Evolutionary conservation across 2,329 filamentous ascomycete genomes (phyloP).

Genomic region (Colletotrichum brevisporum): DNA sequence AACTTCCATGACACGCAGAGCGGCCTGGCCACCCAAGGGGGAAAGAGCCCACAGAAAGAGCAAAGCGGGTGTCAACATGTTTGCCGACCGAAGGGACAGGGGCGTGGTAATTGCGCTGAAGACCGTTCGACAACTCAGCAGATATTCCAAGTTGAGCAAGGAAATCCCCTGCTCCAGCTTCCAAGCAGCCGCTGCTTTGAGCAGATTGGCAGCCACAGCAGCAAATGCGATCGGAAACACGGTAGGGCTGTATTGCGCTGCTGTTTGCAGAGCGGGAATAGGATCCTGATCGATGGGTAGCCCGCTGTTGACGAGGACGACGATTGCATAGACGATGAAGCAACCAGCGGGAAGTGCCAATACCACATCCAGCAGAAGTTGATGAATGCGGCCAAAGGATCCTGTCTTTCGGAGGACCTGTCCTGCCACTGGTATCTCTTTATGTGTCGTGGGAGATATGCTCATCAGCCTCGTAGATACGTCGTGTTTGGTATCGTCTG

Average conservation of each 20-base stretch:
- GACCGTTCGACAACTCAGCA: slow-evolving; percentile 10
- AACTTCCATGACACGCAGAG: slow-evolving; percentile 8
- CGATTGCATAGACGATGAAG: slow-evolving; percentile 11
- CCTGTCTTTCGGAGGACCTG: too few species aligned
- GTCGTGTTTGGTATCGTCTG: too few species aligned
- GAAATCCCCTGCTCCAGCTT: slow-evolving; percentile 27
- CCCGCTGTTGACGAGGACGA: slow-evolving; percentile 1
- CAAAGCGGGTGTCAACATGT: not conserved
- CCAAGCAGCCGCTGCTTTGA: slow-evolving; percentile 22
- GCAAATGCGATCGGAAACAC: slow-evolving; percentile 14
- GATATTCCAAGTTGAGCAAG: slow-evolving; percentile 18
- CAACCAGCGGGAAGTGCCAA: not conserved
- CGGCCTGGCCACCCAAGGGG: slow-evolving; percentile 17
- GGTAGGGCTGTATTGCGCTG: not conserved
- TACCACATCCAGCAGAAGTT: slow-evolving; percentile 2
- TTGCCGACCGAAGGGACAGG: not conserved
- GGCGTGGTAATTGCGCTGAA: slow-evolving; percentile 19
- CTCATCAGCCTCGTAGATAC: too few species aligned
- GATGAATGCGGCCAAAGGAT: too few species aligned
- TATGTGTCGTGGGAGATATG: too few species aligned
- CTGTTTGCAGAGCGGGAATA: not conserved
- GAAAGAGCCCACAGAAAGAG: slow-evolving; percentile 15
- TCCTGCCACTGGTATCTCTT: too few species aligned
- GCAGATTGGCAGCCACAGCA: slow-evolving; percentile 12
- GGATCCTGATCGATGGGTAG: not conserved